Conservation (phyloP, 768 basidiomycete species). For the Pulveroboletus frians region DNA sequence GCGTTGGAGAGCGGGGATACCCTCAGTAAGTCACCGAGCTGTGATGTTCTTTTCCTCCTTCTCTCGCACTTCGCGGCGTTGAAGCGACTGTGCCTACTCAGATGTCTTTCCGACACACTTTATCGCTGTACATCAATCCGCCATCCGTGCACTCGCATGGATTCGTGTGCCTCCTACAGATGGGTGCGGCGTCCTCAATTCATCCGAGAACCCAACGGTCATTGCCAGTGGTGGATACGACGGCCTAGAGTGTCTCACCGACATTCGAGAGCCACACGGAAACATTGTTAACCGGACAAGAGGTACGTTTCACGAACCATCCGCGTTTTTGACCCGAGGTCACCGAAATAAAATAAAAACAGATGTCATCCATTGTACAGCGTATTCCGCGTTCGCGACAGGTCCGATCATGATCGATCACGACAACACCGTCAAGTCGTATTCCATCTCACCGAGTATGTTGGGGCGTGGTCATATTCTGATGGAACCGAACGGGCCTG, state of each 20-base stretch:
- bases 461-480: conserved; percentile 68
- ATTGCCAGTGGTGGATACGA: conserved; percentile 79
- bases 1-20: conserved; percentile 33
- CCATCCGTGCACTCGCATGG: conserved; percentile 74
- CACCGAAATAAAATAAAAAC: not conserved
- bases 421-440: conserved; percentile 74
- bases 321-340: not conserved
- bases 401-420: conserved; percentile 76
- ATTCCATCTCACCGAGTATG: conserved; percentile 66
- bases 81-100: not conserved
- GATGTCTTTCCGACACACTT: conserved; percentile 66
- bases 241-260: conserved; percentile 69
- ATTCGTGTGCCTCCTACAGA: conserved; percentile 58
- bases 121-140: conserved; percentile 70
- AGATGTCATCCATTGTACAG: conserved; percentile 70
- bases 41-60: not conserved
- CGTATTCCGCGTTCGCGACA: conserved; percentile 63
- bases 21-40: conserved; percentile 25
- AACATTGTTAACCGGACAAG: conserved; percentile 73
- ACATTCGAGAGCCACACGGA: conserved; percentile 65
- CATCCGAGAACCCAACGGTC: conserved; percentile 60
- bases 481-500: conserved; percentile 70
- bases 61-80: not conserved
- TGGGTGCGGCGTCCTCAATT: conserved; percentile 40
- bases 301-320: conserved; percentile 38